Evolutionary conservation across 768 basidiomycete genomes (phyloP).

Genomic region (Trametes sanguinea): DNA sequence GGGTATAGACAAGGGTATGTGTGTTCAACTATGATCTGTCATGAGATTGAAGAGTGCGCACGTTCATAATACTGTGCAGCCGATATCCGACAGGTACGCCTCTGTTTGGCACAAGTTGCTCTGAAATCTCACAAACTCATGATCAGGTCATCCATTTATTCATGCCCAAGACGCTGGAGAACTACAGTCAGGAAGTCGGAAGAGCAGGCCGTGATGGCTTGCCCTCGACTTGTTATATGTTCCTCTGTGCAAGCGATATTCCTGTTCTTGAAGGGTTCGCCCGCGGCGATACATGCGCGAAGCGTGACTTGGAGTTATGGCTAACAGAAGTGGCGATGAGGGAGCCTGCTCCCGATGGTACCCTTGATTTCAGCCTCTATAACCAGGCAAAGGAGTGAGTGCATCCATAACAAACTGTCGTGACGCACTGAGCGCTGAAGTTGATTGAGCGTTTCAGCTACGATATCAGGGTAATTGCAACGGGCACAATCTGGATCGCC

Average conservation of each 20-base stretch:
- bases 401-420: not conserved
- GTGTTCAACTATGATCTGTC: not conserved
- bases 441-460: constrained; percentile 28
- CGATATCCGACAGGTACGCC: constrained; percentile 39
- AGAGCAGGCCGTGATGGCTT: constrained; percentile 46
- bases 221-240: constrained; percentile 47
- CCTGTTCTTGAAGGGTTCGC: constrained; percentile 50
- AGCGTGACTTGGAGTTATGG: constrained; percentile 43
- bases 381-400: constrained; percentile 43
- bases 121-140: no score
- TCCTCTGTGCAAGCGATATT: constrained; percentile 45
- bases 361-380: constrained; percentile 44
- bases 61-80: constrained; percentile 18
- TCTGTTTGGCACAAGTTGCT: no score
- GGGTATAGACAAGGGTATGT: constrained; percentile 44
- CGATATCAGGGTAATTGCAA: constrained; percentile 40
- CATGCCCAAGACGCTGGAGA: constrained; percentile 50
- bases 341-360: constrained; percentile 38
- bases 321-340: constrained; percentile 42
- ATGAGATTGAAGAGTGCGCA: not conserved
- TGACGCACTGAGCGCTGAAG: no score
- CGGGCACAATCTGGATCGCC: not conserved
- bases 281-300: constrained; percentile 48
- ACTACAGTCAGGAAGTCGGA: constrained; percentile 49
- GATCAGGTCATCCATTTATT: constrained; percentile 42